Conservation (phyloP, 768 basidiomycete genomes). For the Leccinum subtestaceum region DNA sequence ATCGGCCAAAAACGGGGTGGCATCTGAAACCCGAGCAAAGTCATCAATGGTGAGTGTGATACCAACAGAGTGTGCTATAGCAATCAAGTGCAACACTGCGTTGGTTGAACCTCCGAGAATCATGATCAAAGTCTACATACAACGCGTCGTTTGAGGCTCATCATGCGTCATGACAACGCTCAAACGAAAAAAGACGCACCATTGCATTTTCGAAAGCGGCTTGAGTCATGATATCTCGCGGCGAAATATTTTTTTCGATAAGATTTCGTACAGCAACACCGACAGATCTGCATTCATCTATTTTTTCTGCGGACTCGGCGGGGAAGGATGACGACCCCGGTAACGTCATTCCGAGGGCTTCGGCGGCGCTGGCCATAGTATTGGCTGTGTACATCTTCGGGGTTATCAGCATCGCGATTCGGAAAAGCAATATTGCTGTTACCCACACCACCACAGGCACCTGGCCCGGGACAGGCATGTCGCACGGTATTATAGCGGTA, state of each 20-base stretch:
- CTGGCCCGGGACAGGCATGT: constrained; percentile 95
- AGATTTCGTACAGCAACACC: constrained; percentile 85
- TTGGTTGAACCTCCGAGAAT: constrained; percentile 97
- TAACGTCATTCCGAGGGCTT: constrained; percentile 93
- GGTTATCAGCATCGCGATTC: constrained; percentile 5
- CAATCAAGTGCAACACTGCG: constrained; percentile 94
- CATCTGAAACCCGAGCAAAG: constrained; percentile 91
- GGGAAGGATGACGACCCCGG: constrained; percentile 98
- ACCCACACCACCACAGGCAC: constrained; percentile 95
- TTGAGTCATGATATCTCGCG: constrained; percentile 94
- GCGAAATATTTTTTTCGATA: constrained; percentile 87
- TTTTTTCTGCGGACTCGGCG: constrained; percentile 88
- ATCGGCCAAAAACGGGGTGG: constrained; percentile 91
- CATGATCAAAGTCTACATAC: constrained; percentile 82
- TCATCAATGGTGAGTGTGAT: constrained; percentile 87
- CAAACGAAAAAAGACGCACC: constrained; percentile 42
- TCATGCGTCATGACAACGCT: constrained; percentile 7
- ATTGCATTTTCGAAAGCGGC: constrained; percentile 98
- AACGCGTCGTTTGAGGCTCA: constrained; percentile 5
- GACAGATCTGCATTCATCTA: constrained; percentile 74
- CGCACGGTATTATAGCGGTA: constrained; percentile 85
- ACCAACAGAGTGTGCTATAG: constrained; percentile 94
- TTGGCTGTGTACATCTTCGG: constrained; percentile 95
- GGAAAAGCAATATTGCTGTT: neutral
- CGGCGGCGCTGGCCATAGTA: constrained; percentile 95